Percentiles rank a stretch among this genome's conserved stretches.
These are phyloP conservation scores for Suillus americanus DNA, from an alignment of 768 basidiomycete species.

Conservation along the genomic window DNA sequence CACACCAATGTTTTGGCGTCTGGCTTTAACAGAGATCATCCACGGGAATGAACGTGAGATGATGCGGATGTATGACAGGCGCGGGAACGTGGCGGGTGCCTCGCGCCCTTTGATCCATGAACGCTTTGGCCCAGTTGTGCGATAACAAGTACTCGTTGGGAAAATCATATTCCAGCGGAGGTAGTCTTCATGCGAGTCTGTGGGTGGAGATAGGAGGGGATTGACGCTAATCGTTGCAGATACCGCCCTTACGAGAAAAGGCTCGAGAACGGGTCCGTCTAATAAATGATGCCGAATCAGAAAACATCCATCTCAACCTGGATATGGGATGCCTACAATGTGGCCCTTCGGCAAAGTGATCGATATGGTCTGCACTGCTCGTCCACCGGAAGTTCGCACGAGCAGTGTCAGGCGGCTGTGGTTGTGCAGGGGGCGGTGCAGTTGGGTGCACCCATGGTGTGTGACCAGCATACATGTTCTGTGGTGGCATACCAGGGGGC, in stretches of 20 bases:
- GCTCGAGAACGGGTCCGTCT: slow-evolving; percentile 74
- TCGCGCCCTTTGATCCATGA: slow-evolving; percentile 70
- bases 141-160: slow-evolving; percentile 55
- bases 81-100: slow-evolving; percentile 66
- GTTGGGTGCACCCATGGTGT: slow-evolving; percentile 27
- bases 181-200: slow-evolving; percentile 44
- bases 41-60: slow-evolving; percentile 57
- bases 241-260: slow-evolving; percentile 54
- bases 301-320: background rate
- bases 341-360: slow-evolving; percentile 39
- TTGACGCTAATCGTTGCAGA: slow-evolving; percentile 51
- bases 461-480: slow-evolving; percentile 23
- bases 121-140: slow-evolving; percentile 57
- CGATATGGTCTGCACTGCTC: slow-evolving; percentile 31
- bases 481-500: slow-evolving; percentile 22
- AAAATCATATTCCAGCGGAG: slow-evolving; percentile 79
- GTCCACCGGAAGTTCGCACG: slow-evolving; percentile 30
- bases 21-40: slow-evolving; percentile 49
- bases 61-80: slow-evolving; percentile 50
- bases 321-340: slow-evolving; percentile 35
- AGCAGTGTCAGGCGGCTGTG: slow-evolving; percentile 22
- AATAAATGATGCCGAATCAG: slow-evolving; percentile 17
- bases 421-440: slow-evolving; percentile 19
- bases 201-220: slow-evolving; percentile 55
- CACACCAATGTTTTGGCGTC: slow-evolving; percentile 48